Percentiles rank a stretch among this genome's conserved stretches.
These are phyloP conservation scores for Boletus sensibilis DNA, from an alignment of 768 basidiomycete species.

Conservation along the genomic window DNA sequence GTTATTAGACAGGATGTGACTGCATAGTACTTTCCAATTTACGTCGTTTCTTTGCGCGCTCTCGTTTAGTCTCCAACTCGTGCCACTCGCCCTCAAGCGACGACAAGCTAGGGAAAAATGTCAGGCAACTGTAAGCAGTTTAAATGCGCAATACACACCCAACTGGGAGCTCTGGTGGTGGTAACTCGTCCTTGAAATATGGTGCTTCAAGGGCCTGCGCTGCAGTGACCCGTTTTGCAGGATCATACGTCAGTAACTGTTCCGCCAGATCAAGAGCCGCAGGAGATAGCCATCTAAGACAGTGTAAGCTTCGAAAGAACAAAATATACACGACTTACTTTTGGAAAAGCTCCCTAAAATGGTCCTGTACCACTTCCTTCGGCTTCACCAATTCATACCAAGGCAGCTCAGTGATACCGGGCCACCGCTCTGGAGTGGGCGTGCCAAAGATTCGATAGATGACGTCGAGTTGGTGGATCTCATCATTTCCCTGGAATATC, in stretches of 20 bases:
- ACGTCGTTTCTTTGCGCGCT: constrained; percentile 78
- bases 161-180: constrained; percentile 66
- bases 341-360: constrained; percentile 81
- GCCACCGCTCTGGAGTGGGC: constrained; percentile 81
- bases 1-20: constrained; percentile 36
- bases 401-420: constrained; percentile 76
- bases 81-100: constrained; percentile 95
- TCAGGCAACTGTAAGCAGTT: constrained; percentile 3
- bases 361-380: constrained; percentile 66
- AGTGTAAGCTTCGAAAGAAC: not conserved
- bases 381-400: constrained; percentile 99
- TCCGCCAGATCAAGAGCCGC: constrained; percentile 88
- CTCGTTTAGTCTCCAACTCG: constrained; percentile 92
- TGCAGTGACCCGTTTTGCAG: constrained; percentile 72
- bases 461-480: constrained; percentile 94
- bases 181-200: constrained; percentile 84
- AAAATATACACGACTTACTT: constrained; percentile 51
- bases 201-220: constrained; percentile 73
- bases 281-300: constrained; percentile 75
- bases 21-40: constrained; percentile 54
- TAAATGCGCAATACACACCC: constrained; percentile 55
- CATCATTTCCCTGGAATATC: constrained; percentile 97
- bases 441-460: constrained; percentile 92
- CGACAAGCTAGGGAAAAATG: constrained; percentile 52
- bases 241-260: constrained; percentile 77